Evolutionary conservation across 2,329 filamentous ascomycete genomes (phyloP), one percentile per base, ranked within the genome.

Genomic region (Furcasterigmium sp.): DNA sequence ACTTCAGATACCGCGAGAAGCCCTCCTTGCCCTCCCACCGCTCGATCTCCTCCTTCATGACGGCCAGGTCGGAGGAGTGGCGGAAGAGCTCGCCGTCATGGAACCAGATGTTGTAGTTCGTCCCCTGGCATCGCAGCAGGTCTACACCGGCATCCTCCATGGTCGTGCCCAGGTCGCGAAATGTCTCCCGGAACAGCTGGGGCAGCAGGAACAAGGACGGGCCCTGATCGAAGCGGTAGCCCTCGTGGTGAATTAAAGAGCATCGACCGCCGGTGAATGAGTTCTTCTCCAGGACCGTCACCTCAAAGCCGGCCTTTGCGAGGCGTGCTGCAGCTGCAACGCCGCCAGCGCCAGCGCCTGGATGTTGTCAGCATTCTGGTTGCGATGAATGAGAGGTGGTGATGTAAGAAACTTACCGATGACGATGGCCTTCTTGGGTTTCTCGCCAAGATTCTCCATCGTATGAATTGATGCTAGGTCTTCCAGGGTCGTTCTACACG

Each of bases 271-370:
- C 85, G 0, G 80, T 82, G 58, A 85, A 86, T 44, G 67, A 66
- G 56, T 89, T 88, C 69, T 88, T 88, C 62, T 90, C 85, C n/a
- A 89, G 64, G 2, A 89, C 81, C 0, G 83, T 88, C n/a, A 89
- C 85, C 26, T 72, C 60, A 58, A 84, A 81, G 30, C 85, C 85
- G 2, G 83, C 76, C 56, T 82, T 83, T 39, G 83, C 82, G 10
- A 89, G 75, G 37, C 85, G 78, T 3, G 85, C 84, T 44, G 85
- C 82, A 2, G 80, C 80, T n/a, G 82, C 76, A 34, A 87, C 78
- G 46, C 85, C 85, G 40, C 85, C 85, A 37, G 80, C 79, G 46
- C 85, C 85, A 23, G 85, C 84, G 49, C 84, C 84, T 73, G 59
- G 43, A 36, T 58, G 14, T 13, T 41, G 19, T 43, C 13, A 43